Percentiles rank a stretch among this genome's conserved stretches.
These are phyloP conservation scores for Penicillium sp. DNA, from an alignment of 2,329 filamentous ascomycete species.

Conservation along the genomic window DNA sequence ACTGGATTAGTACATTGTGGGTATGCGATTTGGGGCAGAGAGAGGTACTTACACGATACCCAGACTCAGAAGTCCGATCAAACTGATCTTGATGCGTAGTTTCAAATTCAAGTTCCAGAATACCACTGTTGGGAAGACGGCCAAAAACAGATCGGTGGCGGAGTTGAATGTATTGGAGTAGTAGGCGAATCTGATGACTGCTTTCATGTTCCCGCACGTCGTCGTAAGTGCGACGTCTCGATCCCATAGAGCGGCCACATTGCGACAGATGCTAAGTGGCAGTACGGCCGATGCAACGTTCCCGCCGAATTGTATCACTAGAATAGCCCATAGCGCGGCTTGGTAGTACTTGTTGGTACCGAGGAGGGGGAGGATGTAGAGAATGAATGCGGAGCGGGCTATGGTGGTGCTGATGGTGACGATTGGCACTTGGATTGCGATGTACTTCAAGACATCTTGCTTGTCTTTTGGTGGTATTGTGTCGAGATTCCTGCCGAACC, in stretches of 20 bases:
- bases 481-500: constrained; percentile 26
- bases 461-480: constrained; percentile 10
- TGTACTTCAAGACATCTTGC: constrained; percentile 26
- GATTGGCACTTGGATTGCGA: constrained; percentile 28
- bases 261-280: constrained; percentile 28
- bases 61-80: constrained; percentile 29
- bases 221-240: constrained; percentile 19
- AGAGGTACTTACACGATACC: constrained; percentile 28
- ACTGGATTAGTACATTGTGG: background rate
- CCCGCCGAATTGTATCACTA: constrained; percentile 25
- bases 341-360: constrained; percentile 25
- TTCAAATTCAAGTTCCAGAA: constrained; percentile 34
- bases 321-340: constrained; percentile 23
- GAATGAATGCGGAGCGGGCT: constrained; percentile 29
- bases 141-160: constrained; percentile 30
- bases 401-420: constrained; percentile 31
- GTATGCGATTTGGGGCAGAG: background rate
- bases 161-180: constrained; percentile 32
- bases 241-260: constrained; percentile 28
- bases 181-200: constrained; percentile 30
- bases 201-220: constrained; percentile 21
- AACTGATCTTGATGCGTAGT: constrained; percentile 27
- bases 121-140: constrained; percentile 29
- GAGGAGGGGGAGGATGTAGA: constrained; percentile 30
- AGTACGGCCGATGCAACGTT: constrained; percentile 29